These are phyloP conservation scores for Metschnikowia borealis DNA, from an alignment of 805 yeast genomes.

Conservation along the genomic window DNA sequence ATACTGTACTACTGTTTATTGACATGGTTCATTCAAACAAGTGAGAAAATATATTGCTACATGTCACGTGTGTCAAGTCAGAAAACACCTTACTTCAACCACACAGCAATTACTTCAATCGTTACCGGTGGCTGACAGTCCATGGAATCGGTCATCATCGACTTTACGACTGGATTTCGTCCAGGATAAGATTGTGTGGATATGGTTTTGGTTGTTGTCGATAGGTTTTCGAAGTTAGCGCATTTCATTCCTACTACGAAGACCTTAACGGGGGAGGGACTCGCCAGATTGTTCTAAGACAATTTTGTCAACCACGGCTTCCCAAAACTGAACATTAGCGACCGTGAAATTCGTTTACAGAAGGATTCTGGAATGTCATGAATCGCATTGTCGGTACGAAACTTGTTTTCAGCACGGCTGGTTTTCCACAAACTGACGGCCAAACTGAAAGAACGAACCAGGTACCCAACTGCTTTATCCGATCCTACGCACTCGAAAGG, in stretches of 20 bases:
- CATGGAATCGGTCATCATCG: neutral
- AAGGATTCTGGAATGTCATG: neutral
- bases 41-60: neutral
- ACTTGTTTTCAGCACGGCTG: neutral
- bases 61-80: neutral
- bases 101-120: neutral
- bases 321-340: neutral
- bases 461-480: neutral
- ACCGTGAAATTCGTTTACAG: neutral
- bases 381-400: neutral
- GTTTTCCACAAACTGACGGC: constrained; percentile 3
- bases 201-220: neutral
- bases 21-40: neutral
- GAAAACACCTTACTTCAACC: neutral
- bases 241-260: neutral
- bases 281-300: neutral
- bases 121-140: neutral
- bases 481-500: neutral
- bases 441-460: constrained; percentile 2
- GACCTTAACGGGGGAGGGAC: neutral
- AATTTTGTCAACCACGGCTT: neutral
- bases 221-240: neutral
- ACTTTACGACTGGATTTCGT: neutral
- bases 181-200: neutral
- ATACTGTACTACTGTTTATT: neutral